Conservation (phyloP, 495 filamentous ascomycete species). For the Xylaria bambusicola region DNA sequence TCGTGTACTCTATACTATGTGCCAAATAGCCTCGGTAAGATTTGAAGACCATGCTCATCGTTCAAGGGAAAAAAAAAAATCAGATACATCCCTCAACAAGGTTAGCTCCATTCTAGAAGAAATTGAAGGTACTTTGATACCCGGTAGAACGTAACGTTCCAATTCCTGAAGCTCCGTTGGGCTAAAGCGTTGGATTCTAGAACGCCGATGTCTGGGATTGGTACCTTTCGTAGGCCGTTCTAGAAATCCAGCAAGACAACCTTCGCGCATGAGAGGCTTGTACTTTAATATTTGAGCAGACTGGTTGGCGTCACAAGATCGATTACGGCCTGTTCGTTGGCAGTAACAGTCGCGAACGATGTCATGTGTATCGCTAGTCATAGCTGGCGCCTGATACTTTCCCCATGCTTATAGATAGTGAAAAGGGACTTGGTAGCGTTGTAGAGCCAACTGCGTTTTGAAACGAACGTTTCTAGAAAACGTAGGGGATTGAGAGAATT, state of each 20-base stretch:
- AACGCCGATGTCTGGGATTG: neutral
- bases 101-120: too few species aligned
- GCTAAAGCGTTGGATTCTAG: constrained; percentile 1
- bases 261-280: neutral
- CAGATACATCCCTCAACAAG: too few species aligned
- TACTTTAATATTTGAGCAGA: neutral
- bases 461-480: too few species aligned
- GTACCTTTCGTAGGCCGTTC: neutral
- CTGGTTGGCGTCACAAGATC: neutral
- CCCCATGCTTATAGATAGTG: neutral
- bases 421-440: too few species aligned
- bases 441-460: too few species aligned
- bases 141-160: neutral
- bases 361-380: neutral
- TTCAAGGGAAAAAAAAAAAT: too few species aligned
- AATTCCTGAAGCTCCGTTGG: neutral
- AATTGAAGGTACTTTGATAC: neutral
- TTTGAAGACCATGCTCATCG: too few species aligned
- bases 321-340: neutral
- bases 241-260: neutral
- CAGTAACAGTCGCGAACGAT: neutral
- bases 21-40: too few species aligned
- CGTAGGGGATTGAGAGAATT: neutral
- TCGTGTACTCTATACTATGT: too few species aligned
- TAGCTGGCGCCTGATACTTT: neutral